phyloP scores from a whole-genome alignment of 306 rosid genomes.

The Adenanthera pavonina region DNA sequence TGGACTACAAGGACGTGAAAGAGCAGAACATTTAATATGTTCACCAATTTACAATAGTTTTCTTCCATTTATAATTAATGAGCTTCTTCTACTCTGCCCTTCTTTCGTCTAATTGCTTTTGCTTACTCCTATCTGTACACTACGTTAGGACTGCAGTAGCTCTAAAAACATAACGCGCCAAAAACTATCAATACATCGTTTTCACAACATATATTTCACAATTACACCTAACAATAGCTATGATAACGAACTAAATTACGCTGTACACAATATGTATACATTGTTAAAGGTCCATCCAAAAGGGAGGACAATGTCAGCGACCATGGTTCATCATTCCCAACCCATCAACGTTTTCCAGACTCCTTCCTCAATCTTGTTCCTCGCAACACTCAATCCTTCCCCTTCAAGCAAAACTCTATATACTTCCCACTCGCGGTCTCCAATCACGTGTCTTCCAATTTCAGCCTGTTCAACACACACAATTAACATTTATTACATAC shows the following conservation, averaged over 20 bases:
- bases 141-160: conserved; percentile 30
- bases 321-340: conserved; percentile 54
- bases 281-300: conserved; percentile 5
- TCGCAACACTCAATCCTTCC: conserved; percentile 53
- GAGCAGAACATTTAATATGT: background rate
- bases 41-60: conserved; percentile 24
- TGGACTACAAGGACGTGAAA: no score
- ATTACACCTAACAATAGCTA: conserved; percentile 32
- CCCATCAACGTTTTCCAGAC: conserved; percentile 98
- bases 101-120: conserved; percentile 20
- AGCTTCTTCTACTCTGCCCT: background rate
- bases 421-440: conserved; percentile 90
- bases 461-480: conserved; percentile 69
- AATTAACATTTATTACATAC: background rate
- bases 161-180: conserved; percentile 12
- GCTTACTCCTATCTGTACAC: conserved; percentile 43
- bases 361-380: conserved; percentile 68
- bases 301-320: conserved; percentile 35
- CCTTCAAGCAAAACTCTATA: conserved; percentile 92
- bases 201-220: conserved; percentile 25
- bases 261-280: conserved; percentile 39
- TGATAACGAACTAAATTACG: background rate
- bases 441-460: conserved; percentile 76
- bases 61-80: background rate
- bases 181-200: conserved; percentile 4